Percentiles rank a stretch among this genome's conserved stretches.
Conservation (phyloP, 768 basidiomycete species). For the Pleurotus sapidus region DNA sequence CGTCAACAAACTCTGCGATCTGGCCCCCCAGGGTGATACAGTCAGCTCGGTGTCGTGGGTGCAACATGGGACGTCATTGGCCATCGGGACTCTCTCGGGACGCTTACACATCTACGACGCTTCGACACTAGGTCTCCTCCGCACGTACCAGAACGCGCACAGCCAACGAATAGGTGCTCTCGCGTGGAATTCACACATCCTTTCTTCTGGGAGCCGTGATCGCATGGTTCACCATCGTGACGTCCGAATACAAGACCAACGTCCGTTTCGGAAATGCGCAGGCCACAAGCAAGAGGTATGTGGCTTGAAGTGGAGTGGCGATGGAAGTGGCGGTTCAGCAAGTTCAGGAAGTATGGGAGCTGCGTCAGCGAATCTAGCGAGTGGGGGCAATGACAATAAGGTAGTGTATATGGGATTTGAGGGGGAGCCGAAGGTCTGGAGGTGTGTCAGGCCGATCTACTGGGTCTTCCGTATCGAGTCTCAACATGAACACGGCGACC, state of each 20-base stretch:
- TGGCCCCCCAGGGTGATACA: conserved; percentile 62
- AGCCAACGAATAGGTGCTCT: conserved; percentile 87
- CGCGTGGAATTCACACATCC: conserved; percentile 87
- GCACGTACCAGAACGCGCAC: conserved; percentile 86
- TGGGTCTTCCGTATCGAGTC: conserved; percentile 15
- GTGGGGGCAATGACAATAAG: conserved; percentile 98
- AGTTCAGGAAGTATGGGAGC: conserved; percentile 23
- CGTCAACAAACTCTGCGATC: conserved; percentile 89
- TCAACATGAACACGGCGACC: conserved; percentile 17
- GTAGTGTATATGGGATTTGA: conserved; percentile 95
- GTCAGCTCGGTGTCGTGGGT: conserved; percentile 94
- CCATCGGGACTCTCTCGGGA: conserved; percentile 90
- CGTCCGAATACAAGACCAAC: conserved; percentile 64
- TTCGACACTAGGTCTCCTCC: conserved; percentile 63
- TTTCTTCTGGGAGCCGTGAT: conserved; percentile 91
- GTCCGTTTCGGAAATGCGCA: conserved; percentile 68
- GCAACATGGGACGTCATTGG: conserved; percentile 86
- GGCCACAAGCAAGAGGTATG: conserved; percentile 95
- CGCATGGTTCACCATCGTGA: conserved; percentile 90
- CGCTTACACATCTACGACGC: conserved; percentile 94
- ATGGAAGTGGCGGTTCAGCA: conserved; percentile 13
- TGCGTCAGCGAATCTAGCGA: conserved; percentile 64
- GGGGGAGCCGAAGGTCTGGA: conserved; percentile 53
- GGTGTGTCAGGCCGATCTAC: conserved; percentile 23
- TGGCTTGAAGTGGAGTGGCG: conserved; percentile 86